Conservation (phyloP, 192 early-diverging fungal genomes). For the Coemansia sp. region DNA sequence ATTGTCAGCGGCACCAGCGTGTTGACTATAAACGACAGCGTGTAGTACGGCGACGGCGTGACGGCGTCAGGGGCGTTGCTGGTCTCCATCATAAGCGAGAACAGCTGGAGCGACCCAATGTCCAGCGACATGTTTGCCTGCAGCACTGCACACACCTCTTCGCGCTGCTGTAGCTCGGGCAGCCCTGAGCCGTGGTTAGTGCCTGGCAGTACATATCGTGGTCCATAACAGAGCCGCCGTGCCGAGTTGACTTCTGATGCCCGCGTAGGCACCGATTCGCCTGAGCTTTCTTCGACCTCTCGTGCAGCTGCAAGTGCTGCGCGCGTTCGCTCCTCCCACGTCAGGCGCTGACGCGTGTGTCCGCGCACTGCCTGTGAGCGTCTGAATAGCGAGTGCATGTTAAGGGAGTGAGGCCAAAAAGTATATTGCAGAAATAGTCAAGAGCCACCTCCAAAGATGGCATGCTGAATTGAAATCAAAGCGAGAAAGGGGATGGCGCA, state of each 20-base stretch:
- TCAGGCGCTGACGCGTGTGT: conserved; percentile 28
- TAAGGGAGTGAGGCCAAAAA: background rate
- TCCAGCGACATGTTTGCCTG: conserved; percentile 42
- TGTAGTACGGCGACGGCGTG: conserved; percentile 31
- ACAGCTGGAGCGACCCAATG: conserved; percentile 33
- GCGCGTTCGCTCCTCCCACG: conserved; percentile 48
- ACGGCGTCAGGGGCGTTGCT: conserved; percentile 17
- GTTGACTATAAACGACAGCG: conserved; percentile 39
- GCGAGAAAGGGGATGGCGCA: background rate
- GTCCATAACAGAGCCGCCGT: conserved; percentile 43
- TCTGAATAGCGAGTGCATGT: conserved; percentile 42
- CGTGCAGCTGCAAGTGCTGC: conserved; percentile 49
- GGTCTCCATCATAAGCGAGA: conserved; percentile 32
- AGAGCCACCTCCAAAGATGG: background rate
- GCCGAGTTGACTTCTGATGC: conserved; percentile 47
- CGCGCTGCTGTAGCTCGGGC: conserved; percentile 29
- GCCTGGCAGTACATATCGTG: conserved; percentile 45
- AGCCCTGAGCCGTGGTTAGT: conserved; percentile 12
- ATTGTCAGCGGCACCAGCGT: conserved; percentile 38
- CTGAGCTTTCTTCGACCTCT: conserved; percentile 46
- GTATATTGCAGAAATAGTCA: background rate
- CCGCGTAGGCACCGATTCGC: conserved; percentile 50
- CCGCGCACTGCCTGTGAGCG: conserved; percentile 38
- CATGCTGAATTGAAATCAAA: background rate
- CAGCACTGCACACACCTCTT: conserved; percentile 36